Evolutionary conservation across 2,329 filamentous ascomycete species (phyloP), one percentile per base, ranked within the genome.

Genomic region (Fusarium clavum): DNA sequence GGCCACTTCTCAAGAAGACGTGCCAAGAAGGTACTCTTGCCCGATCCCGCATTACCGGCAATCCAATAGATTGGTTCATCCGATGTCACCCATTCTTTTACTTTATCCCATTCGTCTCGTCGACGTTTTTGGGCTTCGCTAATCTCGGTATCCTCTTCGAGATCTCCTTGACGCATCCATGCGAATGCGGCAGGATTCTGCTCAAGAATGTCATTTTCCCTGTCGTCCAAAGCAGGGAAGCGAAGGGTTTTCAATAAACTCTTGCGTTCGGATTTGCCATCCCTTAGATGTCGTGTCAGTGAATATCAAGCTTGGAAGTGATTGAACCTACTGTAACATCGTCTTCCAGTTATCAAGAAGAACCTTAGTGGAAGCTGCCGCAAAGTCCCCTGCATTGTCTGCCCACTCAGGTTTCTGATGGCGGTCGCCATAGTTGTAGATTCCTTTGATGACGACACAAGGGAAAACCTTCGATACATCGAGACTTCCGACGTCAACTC

Each of bases 361-460:
- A 1, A 54, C 48, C 24, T 20, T 66, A 4, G 41, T 46, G 16
- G 48, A 54, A 12, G 59, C 63, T 13, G 14, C 53, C 2, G 45
- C 64, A 0, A 49, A 53, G 2, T 53, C 38, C 8, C 66, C 58
- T 7, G 58, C 56, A 43, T 53, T 64, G 0, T 11, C 25, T 8
- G 61, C 66, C 55, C 59, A 70, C 4, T 9, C 22, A 3, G 67
- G 56, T 18, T 47, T 56, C 27, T 71, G 69, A 12, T 57, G 45
- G 9, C 66, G 64, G n/a, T 71, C 68, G 18, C 63, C 63, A 20
- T 70, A 71, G 34, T 71, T 67, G 12, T 56, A 61, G 6, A 53
- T 63, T 2, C 69, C 54, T 20, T 71, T 71, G 32, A 71, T 65
- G 2, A 68, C 40, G 5, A 70, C 24, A 4, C 64, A 70, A 7